These are phyloP conservation scores for Scedosporium apiospermum DNA, from an alignment of 2,329 filamentous ascomycete genomes.

Conservation along the genomic window DNA sequence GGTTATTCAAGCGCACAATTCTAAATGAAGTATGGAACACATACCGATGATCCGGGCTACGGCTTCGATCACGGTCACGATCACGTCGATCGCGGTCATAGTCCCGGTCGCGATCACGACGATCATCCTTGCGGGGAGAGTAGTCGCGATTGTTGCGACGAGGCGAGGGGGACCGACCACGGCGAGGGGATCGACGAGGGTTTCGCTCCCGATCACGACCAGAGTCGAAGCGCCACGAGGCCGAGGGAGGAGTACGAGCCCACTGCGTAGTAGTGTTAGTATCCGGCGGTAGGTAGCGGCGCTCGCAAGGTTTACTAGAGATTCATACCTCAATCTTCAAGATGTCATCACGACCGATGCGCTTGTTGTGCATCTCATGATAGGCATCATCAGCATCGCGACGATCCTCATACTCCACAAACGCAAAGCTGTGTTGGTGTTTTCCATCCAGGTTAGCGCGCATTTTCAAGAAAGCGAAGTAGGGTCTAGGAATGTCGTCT, in stretches of 20 bases:
- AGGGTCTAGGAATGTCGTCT: background rate
- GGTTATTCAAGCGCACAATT: background rate
- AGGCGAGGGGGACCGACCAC: constrained; percentile 67
- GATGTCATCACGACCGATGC: constrained; percentile 87
- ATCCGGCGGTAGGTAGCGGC: background rate
- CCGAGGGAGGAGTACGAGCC: constrained; percentile 95
- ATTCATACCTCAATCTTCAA: constrained; percentile 84
- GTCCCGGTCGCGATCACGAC: constrained; percentile 70
- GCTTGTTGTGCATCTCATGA: constrained; percentile 99
- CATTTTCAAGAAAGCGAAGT: background rate
- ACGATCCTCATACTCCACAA: constrained; percentile 97
- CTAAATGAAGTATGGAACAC: constrained; percentile 6
- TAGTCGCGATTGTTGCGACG: constrained; percentile 69
- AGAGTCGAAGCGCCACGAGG: constrained; percentile 96
- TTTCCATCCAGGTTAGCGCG: background rate
- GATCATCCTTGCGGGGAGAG: constrained; percentile 82
- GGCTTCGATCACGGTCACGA: constrained; percentile 67
- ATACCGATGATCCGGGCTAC: constrained; percentile 57
- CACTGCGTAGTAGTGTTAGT: constrained; percentile 48
- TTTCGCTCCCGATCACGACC: constrained; percentile 64
- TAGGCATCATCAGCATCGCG: constrained; percentile 98
- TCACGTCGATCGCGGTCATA: constrained; percentile 68
- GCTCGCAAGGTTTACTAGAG: background rate
- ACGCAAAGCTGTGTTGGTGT: constrained; percentile 63
- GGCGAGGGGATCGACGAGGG: constrained; percentile 51